Evolutionary conservation across 208 protist species (phyloP), one percentile per base, ranked within the genome.

Genomic region (Trichomonas vaginalis): DNA sequence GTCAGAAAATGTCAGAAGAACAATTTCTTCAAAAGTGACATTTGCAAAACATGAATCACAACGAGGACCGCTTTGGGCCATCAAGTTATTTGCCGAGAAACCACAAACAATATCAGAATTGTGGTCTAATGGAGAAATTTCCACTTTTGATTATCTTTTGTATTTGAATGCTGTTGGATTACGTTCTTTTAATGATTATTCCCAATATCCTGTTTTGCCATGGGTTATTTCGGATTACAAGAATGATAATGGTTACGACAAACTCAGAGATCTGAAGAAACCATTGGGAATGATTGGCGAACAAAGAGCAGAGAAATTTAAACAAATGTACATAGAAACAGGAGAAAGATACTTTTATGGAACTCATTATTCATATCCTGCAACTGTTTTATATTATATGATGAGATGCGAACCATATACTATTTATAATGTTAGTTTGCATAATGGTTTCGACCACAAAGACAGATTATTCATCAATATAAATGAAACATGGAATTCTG

Each of bases 141-240:
- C 86, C 2, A 92, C 42, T 49, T 92, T 51, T 47, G 86, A 92
- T 51, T 92, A 92, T 92, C 37, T 92, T 6, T 39, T 92, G 37
- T 92, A 51, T 51, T 47, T 92, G 4, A 92, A 92, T 39, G 15
- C n/a, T 10, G 0, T 92, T 17, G 27, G 45, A 39, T 2, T 23
- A 3, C 4, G 86, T 35, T 92, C 86, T 27, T 92, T 92, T 32
- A 92, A 92, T 32, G 86, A 92, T 51, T 92, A 51, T 21, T 48
- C 86, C 6, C 86, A 92, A 47, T 92, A 92, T 92, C 86, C 86
- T 27, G 45, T 92, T 14, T 92, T 92, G 14, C 86, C 86, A 92
- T 92, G 86, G 86, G 35, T 92, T 17, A 92, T 92, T 51, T 46
- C 40, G 0, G 45, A 92, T 51, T 92, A 51, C 46, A 27, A 39